These are phyloP conservation scores for Herpetospermum pedunculosum DNA, from an alignment of 306 rosid species.

Conservation along the genomic window DNA sequence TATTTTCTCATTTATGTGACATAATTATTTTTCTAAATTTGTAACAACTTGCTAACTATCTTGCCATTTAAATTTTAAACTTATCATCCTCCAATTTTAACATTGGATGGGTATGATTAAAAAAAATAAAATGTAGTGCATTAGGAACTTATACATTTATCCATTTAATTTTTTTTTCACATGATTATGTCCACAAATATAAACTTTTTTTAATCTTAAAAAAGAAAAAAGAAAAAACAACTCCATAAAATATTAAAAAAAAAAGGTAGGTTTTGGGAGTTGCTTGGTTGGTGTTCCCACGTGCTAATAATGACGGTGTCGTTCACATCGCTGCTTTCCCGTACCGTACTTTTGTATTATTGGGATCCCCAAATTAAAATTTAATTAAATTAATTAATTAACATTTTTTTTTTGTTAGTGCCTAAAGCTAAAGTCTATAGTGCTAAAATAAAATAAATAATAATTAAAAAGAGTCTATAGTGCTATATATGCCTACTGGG, in stretches of 20 bases:
- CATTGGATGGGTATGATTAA: no score
- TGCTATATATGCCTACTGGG: neutral
- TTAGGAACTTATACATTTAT: no score
- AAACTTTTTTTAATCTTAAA: neutral
- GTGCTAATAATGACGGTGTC: conserved; percentile 28
- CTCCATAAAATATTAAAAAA: neutral
- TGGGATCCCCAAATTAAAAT: conserved; percentile 29
- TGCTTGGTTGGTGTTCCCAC: conserved; percentile 38
- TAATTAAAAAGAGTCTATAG: no score
- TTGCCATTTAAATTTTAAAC: neutral
- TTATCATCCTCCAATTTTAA: no score
- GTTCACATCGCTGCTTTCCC: conserved; percentile 9
- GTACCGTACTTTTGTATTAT: conserved; percentile 35
- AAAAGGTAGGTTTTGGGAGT: neutral
- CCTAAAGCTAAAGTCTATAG: neutral
- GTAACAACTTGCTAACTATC: neutral
- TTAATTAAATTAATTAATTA: neutral
- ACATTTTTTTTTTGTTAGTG: neutral
- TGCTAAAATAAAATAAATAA: no score
- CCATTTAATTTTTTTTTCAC: neutral
- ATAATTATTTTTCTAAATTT: no score
- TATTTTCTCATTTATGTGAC: no score
- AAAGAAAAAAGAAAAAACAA: neutral
- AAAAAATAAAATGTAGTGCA: no score
- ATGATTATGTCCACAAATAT: neutral